Evolutionary conservation across 768 basidiomycete genomes (phyloP).

Genomic region (Lentinula boryana): DNA sequence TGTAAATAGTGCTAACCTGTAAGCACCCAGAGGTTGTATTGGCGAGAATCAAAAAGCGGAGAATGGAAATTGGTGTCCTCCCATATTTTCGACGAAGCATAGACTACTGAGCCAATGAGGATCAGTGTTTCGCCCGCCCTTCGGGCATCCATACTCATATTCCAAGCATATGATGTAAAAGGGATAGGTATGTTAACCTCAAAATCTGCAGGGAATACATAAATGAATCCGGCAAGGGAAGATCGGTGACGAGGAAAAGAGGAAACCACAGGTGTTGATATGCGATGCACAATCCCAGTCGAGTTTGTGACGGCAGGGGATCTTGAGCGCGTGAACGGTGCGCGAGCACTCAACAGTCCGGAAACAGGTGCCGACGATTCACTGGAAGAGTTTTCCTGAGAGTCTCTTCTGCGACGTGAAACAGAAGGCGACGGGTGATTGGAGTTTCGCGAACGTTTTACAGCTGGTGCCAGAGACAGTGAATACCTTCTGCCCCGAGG

Average conservation of each 20-base stretch:
- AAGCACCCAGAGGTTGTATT: constrained; percentile 38
- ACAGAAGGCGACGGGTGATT: constrained; percentile 15
- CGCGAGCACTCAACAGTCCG: constrained; percentile 26
- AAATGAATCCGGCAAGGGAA: constrained; percentile 14
- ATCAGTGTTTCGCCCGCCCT: constrained; percentile 59
- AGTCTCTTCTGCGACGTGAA: constrained; percentile 21
- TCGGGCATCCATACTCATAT: constrained; percentile 55
- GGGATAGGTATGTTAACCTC: constrained; percentile 40
- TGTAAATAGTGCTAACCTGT: constrained; percentile 33
- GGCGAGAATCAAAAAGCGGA: constrained; percentile 12
- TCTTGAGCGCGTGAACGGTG: constrained; percentile 65
- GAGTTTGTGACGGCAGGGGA: constrained; percentile 48
- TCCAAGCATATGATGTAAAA: constrained; percentile 31
- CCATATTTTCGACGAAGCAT: constrained; percentile 44
- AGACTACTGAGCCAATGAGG: constrained; percentile 57
- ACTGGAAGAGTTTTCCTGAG: constrained; percentile 30
- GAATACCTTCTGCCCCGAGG: constrained; percentile 40
- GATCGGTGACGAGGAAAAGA: constrained; percentile 38
- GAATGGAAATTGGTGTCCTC: constrained; percentile 20
- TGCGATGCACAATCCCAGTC: constrained; percentile 18
- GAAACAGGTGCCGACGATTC: constrained; percentile 31
- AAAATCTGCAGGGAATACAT: constrained; percentile 44
- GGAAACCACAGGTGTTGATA: constrained; percentile 38
- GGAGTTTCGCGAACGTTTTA: constrained; percentile 13
- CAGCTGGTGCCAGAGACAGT: constrained; percentile 18